Evolutionary conservation across 2,329 filamentous ascomycete genomes (phyloP).

Genomic region (Daldinia sp.): DNA sequence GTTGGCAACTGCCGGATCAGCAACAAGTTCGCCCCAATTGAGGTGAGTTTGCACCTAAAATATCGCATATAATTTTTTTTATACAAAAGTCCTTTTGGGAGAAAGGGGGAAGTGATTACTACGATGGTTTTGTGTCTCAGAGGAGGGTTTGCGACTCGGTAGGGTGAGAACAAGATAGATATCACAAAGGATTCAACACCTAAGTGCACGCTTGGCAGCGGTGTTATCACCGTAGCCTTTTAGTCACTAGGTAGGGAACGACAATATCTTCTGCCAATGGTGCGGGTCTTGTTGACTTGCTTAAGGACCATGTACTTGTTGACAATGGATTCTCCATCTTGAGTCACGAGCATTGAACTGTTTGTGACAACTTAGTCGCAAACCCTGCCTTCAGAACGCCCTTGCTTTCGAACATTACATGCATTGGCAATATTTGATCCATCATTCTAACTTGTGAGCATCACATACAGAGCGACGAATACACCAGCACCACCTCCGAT

Average conservation of each 20-base stretch:
- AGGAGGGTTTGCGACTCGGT: not conserved
- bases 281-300: slow-evolving; percentile 6
- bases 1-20: slow-evolving; percentile 57
- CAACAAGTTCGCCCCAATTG: slow-evolving; percentile 58
- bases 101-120: not conserved
- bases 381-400: not conserved
- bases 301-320: not conserved
- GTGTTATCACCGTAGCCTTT: slow-evolving; percentile 12
- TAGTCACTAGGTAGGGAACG: slow-evolving; percentile 6
- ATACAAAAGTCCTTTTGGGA: not conserved
- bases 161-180: not conserved
- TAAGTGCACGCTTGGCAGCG: slow-evolving; percentile 4
- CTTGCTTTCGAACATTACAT: not conserved
- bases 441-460: slow-evolving; percentile 29
- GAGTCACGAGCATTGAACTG: not conserved
- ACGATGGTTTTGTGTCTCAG: not conserved
- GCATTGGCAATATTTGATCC: not conserved
- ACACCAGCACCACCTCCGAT: slow-evolving; percentile 37
- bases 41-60: slow-evolving; percentile 56
- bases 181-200: slow-evolving; percentile 6
- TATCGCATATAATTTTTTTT: slow-evolving; percentile 3
- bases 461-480: slow-evolving; percentile 38
- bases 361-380: slow-evolving; percentile 5
- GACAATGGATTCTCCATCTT: not conserved
- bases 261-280: slow-evolving; percentile 1